Percentiles rank a stretch among this genome's conserved stretches.
Conservation (phyloP, 2,329 filamentous ascomycete species). For the Teratosphaeria epicoccoides region DNA sequence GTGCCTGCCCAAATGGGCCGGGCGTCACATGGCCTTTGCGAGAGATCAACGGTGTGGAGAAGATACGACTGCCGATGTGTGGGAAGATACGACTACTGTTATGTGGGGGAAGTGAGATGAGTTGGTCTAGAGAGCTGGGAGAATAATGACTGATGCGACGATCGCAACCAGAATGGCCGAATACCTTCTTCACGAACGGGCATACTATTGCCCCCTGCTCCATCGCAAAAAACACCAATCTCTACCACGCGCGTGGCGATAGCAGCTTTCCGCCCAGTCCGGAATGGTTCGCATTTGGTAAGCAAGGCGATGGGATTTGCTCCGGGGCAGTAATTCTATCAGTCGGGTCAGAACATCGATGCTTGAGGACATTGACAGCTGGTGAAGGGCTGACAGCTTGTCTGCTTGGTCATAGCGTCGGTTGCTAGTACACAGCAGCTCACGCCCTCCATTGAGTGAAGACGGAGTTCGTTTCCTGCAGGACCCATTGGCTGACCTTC, state of each 20-base stretch:
- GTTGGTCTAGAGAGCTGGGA: neutral
- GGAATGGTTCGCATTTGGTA: conserved; percentile 41
- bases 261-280: conserved; percentile 34
- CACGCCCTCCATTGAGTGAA: no score
- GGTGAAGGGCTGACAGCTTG: no score
- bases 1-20: neutral
- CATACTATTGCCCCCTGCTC: conserved; percentile 39
- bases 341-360: no score
- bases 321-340: no score
- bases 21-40: neutral
- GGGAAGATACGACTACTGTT: no score
- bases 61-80: no score
- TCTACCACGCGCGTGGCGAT: conserved; percentile 41
- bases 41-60: no score
- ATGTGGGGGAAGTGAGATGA: no score
- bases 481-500: neutral
- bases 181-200: conserved; percentile 43
- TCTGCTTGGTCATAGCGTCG: no score
- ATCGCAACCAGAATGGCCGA: conserved; percentile 31
- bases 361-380: no score
- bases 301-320: neutral
- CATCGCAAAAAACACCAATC: conserved; percentile 36
- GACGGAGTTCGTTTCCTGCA: no score
- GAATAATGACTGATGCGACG: neutral
- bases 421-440: no score